Evolutionary conservation across 768 basidiomycete genomes (phyloP).

Genomic region (Dictyophora rubrovolvata): DNA sequence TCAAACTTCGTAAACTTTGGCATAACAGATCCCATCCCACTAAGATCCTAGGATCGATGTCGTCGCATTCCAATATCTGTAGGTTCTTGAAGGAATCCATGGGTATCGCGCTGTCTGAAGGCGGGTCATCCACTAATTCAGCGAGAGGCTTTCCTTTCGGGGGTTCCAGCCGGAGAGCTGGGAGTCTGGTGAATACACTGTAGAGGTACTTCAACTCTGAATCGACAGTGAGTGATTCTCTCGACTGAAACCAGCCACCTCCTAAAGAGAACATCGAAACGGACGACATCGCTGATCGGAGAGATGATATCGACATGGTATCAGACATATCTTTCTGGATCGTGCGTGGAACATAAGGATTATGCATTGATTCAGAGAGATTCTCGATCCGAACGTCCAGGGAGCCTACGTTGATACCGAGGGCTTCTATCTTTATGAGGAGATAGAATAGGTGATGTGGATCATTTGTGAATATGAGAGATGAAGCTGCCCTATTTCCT

Average conservation of each 20-base stretch:
- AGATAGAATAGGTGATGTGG: conserved; percentile 82
- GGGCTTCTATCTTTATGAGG: conserved; percentile 75
- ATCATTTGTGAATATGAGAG: conserved; percentile 50
- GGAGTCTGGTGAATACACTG: conserved; percentile 85
- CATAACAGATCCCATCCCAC: conserved; percentile 78
- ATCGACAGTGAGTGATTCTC: conserved; percentile 51
- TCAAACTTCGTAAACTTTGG: conserved; percentile 61
- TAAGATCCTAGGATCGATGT: conserved; percentile 74
- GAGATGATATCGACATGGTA: conserved; percentile 60
- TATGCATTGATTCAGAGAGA: conserved; percentile 37
- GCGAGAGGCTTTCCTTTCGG: conserved; percentile 42
- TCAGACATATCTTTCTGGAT: conserved; percentile 50
- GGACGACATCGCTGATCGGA: conserved; percentile 66
- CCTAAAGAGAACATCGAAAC: conserved; percentile 71
- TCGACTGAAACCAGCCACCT: conserved; percentile 58
- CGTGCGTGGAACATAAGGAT: background rate
- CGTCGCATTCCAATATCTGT: conserved; percentile 59
- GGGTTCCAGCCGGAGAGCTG: conserved; percentile 58
- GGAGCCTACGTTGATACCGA: conserved; percentile 67
- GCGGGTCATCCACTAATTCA: conserved; percentile 60
- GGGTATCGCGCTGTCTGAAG: conserved; percentile 67
- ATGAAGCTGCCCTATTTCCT: conserved; percentile 3
- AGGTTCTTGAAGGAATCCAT: conserved; percentile 81
- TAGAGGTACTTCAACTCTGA: conserved; percentile 77
- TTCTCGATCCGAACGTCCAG: conserved; percentile 67